Base-by-base conservation (phyloP, 1,284 basidiomycete species). In the Vanrija humicola region DNA sequence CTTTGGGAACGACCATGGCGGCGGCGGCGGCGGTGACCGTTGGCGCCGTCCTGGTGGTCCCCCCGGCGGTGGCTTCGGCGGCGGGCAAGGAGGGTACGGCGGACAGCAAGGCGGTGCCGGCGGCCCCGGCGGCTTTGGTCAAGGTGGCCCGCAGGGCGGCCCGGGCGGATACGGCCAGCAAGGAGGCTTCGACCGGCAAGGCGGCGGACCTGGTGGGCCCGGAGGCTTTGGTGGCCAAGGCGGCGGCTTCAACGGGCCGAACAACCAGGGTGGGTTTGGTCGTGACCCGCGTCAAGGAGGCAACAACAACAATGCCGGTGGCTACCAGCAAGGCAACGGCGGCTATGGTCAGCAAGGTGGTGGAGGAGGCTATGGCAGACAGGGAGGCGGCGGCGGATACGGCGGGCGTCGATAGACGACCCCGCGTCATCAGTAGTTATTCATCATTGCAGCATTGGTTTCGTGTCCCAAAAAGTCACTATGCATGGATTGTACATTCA, bases 1-100 rank as follows among this genome's bases (percentile, higher is more conserved):
- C 49, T 44, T 47, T 38, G 52, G 44, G n/a, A 38, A 38, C 14
- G 48, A 43, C 38, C 43, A 43, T 10, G 67, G 71, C 0, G 70
- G 71, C 19, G 59, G 65, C 6, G 64, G 70, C 25, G 64, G 68
- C 8, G 61, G 65, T 7, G 69, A 66, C 4, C 14, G 48, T 42
- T n/a, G 38, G 48, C 40, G 39, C 39, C 48, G 40, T 42, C 29
- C 18, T 39, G 48, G 26, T n/a, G 43, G n/a, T 26, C 29, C 6
- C 12, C 10, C 29, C 1, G 49, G 43, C 1, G 49, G 43, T 7
- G 49, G 43, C 9, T 44, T 23, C 16, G 48, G 48, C 15, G 55
- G 64, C 1, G 63, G 75, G 12, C 72, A n/a, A 44, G 43, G 48
- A 21, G 55, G 57, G 18, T 54, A 61, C 19, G 48, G 48, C 23